Percentiles rank a stretch among this genome's conserved stretches.
Conservation (phyloP, 2,329 filamentous ascomycete genomes). For the Trichoderma gracile region DNA sequence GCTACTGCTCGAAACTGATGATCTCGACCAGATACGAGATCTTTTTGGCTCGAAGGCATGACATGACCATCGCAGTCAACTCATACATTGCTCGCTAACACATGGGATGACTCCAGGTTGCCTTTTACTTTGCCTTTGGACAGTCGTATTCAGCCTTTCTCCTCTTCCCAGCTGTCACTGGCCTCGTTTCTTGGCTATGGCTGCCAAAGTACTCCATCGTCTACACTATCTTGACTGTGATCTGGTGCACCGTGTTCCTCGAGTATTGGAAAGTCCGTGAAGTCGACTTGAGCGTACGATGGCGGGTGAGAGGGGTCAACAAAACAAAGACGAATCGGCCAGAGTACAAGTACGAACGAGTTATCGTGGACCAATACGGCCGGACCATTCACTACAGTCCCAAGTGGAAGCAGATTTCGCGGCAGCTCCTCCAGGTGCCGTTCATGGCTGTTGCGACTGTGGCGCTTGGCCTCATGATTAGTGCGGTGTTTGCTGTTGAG, state of each 20-base stretch:
- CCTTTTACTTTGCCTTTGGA: slow-evolving; percentile 82
- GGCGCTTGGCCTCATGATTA: slow-evolving; percentile 66
- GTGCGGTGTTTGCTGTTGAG: slow-evolving; percentile 70
- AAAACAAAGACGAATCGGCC: slow-evolving; percentile 65
- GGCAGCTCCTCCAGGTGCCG: slow-evolving; percentile 69
- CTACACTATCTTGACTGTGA: slow-evolving; percentile 65
- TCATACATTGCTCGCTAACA: neutral
- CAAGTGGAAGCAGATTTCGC: slow-evolving; percentile 60
- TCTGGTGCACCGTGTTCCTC: slow-evolving; percentile 73
- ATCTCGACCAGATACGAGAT: slow-evolving; percentile 62
- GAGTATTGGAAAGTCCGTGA: slow-evolving; percentile 81
- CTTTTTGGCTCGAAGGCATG: slow-evolving; percentile 60
- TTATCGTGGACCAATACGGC: slow-evolving; percentile 63
- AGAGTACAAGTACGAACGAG: slow-evolving; percentile 64
- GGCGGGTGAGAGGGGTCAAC: slow-evolving; percentile 70
- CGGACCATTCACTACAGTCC: slow-evolving; percentile 64
- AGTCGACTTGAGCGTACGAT: slow-evolving; percentile 68
- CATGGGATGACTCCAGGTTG: slow-evolving; percentile 49
- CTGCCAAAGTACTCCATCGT: slow-evolving; percentile 69
- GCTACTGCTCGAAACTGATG: slow-evolving; percentile 50
- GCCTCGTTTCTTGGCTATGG: slow-evolving; percentile 67
- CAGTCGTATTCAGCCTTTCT: slow-evolving; percentile 74
- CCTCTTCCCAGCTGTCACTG: slow-evolving; percentile 67
- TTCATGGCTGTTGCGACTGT: slow-evolving; percentile 62
- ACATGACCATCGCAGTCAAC: neutral